Conservation (phyloP, 1,284 basidiomycete genomes). For the Pterula multifida region DNA sequence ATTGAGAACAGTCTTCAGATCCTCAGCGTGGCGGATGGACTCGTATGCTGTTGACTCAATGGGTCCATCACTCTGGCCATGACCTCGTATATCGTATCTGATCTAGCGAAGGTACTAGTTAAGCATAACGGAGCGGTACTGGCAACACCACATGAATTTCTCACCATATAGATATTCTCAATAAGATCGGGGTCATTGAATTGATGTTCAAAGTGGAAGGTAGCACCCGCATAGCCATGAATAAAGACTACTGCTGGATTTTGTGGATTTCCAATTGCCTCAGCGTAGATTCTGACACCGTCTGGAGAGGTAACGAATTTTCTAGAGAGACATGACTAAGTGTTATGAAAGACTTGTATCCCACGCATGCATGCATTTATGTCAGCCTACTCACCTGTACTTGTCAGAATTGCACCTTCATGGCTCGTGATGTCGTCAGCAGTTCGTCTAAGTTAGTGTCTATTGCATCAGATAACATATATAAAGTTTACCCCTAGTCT, state of each 20-base stretch:
- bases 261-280: conserved; percentile 24
- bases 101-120: conserved; percentile 13
- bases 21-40: conserved; percentile 15
- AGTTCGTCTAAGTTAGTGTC: no score
- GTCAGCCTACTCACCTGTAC: no score
- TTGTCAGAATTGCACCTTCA: no score
- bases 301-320: conserved; percentile 13
- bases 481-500: no score
- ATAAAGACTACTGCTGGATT: conserved; percentile 29
- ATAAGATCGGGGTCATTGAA: conserved; percentile 22
- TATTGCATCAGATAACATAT: no score
- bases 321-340: background rate
- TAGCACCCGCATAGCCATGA: conserved; percentile 25
- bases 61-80: conserved; percentile 17
- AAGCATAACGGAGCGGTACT: background rate
- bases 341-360: no score
- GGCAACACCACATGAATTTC: conserved; percentile 6
- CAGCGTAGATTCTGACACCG: conserved; percentile 22
- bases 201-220: conserved; percentile 24
- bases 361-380: no score
- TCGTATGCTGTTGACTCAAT: conserved; percentile 11
- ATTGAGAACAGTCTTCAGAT: conserved; percentile 16
- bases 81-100: conserved; percentile 21
- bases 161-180: conserved; percentile 21
- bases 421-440: no score